Evolutionary conservation across 2,329 filamentous ascomycete species (phyloP).

Genomic region (Clonostachys sp.): DNA sequence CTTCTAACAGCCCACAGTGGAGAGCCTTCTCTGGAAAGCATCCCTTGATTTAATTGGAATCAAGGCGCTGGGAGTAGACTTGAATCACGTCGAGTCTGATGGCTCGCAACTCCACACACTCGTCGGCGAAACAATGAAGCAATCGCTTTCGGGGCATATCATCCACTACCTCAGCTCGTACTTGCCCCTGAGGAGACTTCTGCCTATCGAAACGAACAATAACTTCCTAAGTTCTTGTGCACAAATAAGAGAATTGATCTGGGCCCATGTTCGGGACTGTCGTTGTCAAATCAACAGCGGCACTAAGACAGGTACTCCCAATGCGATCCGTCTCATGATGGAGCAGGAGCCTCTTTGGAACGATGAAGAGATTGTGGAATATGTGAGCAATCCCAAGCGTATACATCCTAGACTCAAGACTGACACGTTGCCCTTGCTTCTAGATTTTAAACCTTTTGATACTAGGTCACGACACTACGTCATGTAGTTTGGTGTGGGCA

Average conservation of each 20-base stretch:
- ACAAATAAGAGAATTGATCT: slow-evolving; percentile 20
- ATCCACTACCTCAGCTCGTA: slow-evolving; percentile 24
- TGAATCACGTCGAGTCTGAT: slow-evolving; percentile 20
- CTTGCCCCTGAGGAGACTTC: slow-evolving; percentile 25
- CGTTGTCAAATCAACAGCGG: not conserved
- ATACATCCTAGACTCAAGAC: not conserved
- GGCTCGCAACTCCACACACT: slow-evolving; percentile 13
- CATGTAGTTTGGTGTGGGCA: slow-evolving; percentile 34
- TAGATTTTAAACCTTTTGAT: slow-evolving; percentile 37
- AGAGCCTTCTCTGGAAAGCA: slow-evolving; percentile 19
- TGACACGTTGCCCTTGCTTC: slow-evolving; percentile 14
- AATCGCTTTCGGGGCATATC: slow-evolving; percentile 12
- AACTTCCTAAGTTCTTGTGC: slow-evolving; percentile 23
- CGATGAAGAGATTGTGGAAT: slow-evolving; percentile 20
- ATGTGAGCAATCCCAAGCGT: slow-evolving; percentile 7
- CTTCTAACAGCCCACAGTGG: slow-evolving; percentile 7
- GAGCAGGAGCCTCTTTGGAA: slow-evolving; percentile 14
- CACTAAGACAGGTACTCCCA: slow-evolving; percentile 2
- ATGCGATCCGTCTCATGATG: slow-evolving; percentile 26
- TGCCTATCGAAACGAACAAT: slow-evolving; percentile 26
- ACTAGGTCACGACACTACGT: slow-evolving; percentile 39
- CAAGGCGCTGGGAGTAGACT: slow-evolving; percentile 23
- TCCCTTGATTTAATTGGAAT: slow-evolving; percentile 27
- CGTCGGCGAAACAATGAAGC: slow-evolving; percentile 16
- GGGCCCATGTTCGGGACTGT: slow-evolving; percentile 7